Percentiles rank a stretch among this genome's conserved stretches.
phyloP scores from a whole-genome alignment of 2,329 filamentous ascomycete species.

The Sphaerulina musiva region DNA sequence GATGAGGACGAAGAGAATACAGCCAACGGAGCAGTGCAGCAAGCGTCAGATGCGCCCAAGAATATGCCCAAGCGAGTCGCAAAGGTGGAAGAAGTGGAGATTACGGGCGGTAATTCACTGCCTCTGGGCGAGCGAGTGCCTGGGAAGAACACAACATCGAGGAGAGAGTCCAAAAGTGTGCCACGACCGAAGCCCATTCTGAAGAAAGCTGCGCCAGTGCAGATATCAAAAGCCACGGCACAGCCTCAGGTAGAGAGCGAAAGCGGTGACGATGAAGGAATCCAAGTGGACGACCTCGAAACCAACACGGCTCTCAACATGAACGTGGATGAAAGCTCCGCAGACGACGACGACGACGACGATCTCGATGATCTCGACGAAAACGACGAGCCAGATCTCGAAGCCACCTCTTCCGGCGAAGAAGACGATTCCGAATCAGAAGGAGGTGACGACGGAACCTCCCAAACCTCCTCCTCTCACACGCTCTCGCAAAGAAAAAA shows the following conservation, averaged over 20 bases:
- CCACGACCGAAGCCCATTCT: slow-evolving; percentile 18
- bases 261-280: slow-evolving; percentile 13
- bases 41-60: slow-evolving; percentile 27
- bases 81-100: slow-evolving; percentile 9
- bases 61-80: slow-evolving; percentile 14
- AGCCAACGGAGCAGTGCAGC: slow-evolving; percentile 3
- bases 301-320: slow-evolving; percentile 20
- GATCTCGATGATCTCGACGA: slow-evolving; percentile 21
- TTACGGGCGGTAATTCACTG: slow-evolving; percentile 6
- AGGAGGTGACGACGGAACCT: slow-evolving; percentile 27
- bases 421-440: slow-evolving; percentile 25
- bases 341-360: slow-evolving; percentile 36
- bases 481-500: slow-evolving; percentile 55
- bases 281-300: slow-evolving; percentile 16
- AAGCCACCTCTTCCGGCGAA: slow-evolving; percentile 10
- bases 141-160: slow-evolving; percentile 13
- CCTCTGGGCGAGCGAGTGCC: slow-evolving; percentile 8
- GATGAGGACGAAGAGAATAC: slow-evolving; percentile 48
- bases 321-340: slow-evolving; percentile 17
- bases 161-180: slow-evolving; percentile 8
- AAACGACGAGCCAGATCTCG: slow-evolving; percentile 35
- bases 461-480: slow-evolving; percentile 15
- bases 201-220: slow-evolving; percentile 14
- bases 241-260: slow-evolving; percentile 10
- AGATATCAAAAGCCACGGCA: slow-evolving; percentile 5